A percentile compares a stretch with the other conserved stretches of the same genome.
phyloP scores from a whole-genome alignment of 306 rosid genomes.

The Trichosanthes truncata region DNA sequence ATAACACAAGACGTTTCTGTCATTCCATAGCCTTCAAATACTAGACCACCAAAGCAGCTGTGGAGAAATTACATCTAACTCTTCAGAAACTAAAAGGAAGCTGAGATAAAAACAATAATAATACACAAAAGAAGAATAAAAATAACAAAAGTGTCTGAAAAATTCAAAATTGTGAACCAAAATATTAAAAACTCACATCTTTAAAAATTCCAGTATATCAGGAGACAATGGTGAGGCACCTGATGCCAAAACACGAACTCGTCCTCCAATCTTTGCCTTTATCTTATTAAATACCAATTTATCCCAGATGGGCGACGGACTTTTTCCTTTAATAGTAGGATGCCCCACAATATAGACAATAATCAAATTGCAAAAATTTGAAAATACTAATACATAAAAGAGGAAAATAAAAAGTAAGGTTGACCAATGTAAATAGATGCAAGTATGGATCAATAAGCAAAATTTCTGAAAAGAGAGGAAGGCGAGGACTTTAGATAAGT shows the following conservation, averaged over 20 bases:
- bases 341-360: constrained; percentile 1
- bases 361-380: background rate
- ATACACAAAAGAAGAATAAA: background rate
- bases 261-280: constrained; percentile 89
- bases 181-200: constrained; percentile 52
- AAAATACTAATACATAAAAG: background rate
- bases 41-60: constrained; percentile 86
- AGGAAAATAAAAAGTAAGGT: background rate
- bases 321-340: constrained; percentile 49
- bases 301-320: constrained; percentile 92
- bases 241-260: constrained; percentile 78
- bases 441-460: background rate
- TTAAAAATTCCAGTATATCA: constrained; percentile 86
- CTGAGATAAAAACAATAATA: background rate
- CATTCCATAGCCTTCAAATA: constrained; percentile 96
- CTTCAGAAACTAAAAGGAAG: constrained; percentile 6
- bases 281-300: constrained; percentile 91
- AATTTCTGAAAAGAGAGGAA: background rate
- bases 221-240: constrained; percentile 99
- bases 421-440: background rate
- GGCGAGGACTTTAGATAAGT: background rate
- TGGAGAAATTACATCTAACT: constrained; percentile 13
- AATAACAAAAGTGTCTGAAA: background rate
- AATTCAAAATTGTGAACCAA: background rate
- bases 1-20: constrained; percentile 86